Conservation (phyloP, 1,139 yeast species). For the Nakaseomyces delphensis region DNA sequence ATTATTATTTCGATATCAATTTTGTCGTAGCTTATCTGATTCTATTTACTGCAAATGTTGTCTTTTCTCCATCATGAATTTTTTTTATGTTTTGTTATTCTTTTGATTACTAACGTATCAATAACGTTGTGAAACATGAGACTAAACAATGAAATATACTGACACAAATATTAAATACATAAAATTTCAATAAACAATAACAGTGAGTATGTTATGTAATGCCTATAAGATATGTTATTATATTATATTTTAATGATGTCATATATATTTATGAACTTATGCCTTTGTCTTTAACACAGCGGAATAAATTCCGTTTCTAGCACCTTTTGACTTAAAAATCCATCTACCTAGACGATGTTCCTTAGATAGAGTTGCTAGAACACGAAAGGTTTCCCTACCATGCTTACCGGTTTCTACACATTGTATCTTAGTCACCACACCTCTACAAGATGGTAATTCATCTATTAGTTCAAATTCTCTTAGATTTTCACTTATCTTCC, state of each 20-base stretch:
- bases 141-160: neutral
- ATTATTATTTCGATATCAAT: too few relatives aligned
- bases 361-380: conserved; percentile 64
- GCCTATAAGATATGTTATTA: too few relatives aligned
- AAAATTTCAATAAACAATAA: neutral
- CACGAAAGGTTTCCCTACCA: conserved; percentile 43
- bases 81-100: neutral
- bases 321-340: conserved; percentile 40
- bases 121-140: too few relatives aligned
- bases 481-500: conserved; percentile 64
- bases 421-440: conserved; percentile 63
- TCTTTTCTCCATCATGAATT: too few relatives aligned
- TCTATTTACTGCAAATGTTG: too few relatives aligned
- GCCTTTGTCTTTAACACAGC: conserved; percentile 30
- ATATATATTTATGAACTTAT: neutral
- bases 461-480: conserved; percentile 53
- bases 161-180: neutral
- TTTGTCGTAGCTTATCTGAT: too few relatives aligned
- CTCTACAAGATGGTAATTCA: conserved; percentile 50
- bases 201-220: neutral
- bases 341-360: conserved; percentile 88
- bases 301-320: conserved; percentile 45
- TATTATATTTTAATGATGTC: too few relatives aligned
- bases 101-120: too few relatives aligned
- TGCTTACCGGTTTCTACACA: conserved; percentile 49